Conservation (phyloP, 768 basidiomycete species). For the Coprinopsis sp. region DNA sequence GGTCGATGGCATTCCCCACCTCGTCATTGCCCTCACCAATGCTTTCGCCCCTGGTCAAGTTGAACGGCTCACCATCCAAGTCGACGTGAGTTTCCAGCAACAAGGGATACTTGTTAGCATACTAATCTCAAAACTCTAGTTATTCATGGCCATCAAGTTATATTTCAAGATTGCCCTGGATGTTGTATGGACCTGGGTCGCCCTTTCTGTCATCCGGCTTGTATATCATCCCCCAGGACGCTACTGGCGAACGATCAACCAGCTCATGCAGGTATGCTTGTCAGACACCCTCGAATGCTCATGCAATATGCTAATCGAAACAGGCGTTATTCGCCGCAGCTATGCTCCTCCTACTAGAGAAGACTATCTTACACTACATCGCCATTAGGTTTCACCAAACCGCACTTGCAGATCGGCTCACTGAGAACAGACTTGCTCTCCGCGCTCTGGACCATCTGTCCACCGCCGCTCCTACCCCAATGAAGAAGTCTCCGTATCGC, state of each 20-base stretch:
- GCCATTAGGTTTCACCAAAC: slow-evolving; percentile 79
- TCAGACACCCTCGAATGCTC: no score
- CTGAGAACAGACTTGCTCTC: slow-evolving; percentile 65
- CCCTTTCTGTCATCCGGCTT: slow-evolving; percentile 56
- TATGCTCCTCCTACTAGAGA: slow-evolving; percentile 40
- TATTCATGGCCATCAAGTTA: slow-evolving; percentile 60
- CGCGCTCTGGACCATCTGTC: slow-evolving; percentile 69
- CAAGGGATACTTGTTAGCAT: background rate
- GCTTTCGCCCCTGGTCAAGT: slow-evolving; percentile 55
- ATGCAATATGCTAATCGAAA: slow-evolving; percentile 1
- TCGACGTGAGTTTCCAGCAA: slow-evolving; percentile 47
- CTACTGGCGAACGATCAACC: slow-evolving; percentile 68
- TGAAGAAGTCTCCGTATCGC: slow-evolving; percentile 33
- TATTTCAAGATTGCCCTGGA: slow-evolving; percentile 72
- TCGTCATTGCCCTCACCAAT: slow-evolving; percentile 45
- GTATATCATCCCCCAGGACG: slow-evolving; percentile 54
- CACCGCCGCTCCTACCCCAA: slow-evolving; percentile 48
- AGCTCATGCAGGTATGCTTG: slow-evolving; percentile 57
- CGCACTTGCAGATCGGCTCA: slow-evolving; percentile 68
- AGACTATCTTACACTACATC: slow-evolving; percentile 64
- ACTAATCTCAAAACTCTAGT: slow-evolving; percentile 29
- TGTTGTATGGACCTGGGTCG: slow-evolving; percentile 70
- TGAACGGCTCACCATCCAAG: slow-evolving; percentile 60
- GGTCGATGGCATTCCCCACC: slow-evolving; percentile 58
- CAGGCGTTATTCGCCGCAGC: slow-evolving; percentile 43